Conservation (phyloP, 768 basidiomycete genomes). For the Serendipita vermifera region DNA sequence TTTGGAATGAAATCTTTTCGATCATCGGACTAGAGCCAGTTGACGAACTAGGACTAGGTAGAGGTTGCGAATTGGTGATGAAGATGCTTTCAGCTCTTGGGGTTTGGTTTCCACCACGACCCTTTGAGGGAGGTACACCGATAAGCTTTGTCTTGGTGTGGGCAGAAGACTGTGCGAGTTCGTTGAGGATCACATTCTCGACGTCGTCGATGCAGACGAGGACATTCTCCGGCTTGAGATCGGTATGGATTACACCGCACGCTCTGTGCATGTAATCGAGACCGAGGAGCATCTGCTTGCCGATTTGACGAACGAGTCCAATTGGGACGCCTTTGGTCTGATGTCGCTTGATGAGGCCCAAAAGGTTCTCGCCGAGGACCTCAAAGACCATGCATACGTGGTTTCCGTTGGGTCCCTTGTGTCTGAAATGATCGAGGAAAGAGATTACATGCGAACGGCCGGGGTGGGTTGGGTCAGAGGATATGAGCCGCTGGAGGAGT, state of each 20-base stretch:
- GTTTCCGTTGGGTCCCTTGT: constrained; percentile 90
- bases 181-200: constrained; percentile 78
- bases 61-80: constrained; percentile 87
- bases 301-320: constrained; percentile 85
- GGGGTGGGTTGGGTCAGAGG: constrained; percentile 66
- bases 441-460: constrained; percentile 92
- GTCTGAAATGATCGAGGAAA: constrained; percentile 93
- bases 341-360: constrained; percentile 93
- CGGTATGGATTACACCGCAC: constrained; percentile 89
- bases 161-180: constrained; percentile 45
- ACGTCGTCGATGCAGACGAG: constrained; percentile 95
- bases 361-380: constrained; percentile 91
- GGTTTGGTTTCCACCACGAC: constrained; percentile 92
- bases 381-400: constrained; percentile 99
- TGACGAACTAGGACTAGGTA: constrained; percentile 68
- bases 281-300: constrained; percentile 89
- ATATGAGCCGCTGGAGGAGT: constrained; percentile 87
- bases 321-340: constrained; percentile 97
- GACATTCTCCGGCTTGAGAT: constrained; percentile 97
- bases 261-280: constrained; percentile 96
- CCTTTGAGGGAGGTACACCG: constrained; percentile 86
- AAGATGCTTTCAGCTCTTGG: constrained; percentile 69
- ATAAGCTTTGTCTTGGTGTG: constrained; percentile 53
- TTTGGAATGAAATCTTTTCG: constrained; percentile 83
- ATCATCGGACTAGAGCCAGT: constrained; percentile 57